Evolutionary conservation across 176 grass and related monocot species (phyloP).

Genomic region (Paspalum vaginatum): DNA sequence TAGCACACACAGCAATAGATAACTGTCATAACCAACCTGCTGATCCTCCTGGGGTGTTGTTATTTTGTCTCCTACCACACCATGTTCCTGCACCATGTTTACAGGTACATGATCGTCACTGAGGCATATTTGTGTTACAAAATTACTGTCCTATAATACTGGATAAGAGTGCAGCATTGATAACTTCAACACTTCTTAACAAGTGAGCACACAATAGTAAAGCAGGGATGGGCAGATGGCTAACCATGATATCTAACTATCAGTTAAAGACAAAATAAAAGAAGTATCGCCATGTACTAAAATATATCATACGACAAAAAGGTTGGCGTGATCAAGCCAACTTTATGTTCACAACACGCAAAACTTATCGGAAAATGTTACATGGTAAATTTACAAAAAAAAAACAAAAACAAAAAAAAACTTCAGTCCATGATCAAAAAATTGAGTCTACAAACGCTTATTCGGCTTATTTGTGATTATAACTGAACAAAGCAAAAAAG

Average conservation of each 20-base stretch:
- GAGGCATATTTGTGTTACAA: slow-evolving; percentile 39
- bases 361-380: not conserved
- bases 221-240: slow-evolving; percentile 6
- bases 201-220: slow-evolving; percentile 13
- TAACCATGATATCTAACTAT: not conserved
- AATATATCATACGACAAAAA: not conserved
- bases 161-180: slow-evolving; percentile 29
- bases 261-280: slow-evolving; percentile 25
- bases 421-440: not conserved
- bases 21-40: slow-evolving; percentile 41
- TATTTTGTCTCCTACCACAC: slow-evolving; percentile 34
- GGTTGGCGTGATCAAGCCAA: not conserved
- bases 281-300: not conserved
- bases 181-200: not conserved
- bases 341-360: slow-evolving; percentile 6
- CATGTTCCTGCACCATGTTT: slow-evolving; percentile 52
- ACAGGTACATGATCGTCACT: slow-evolving; percentile 41
- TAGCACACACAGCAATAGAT: slow-evolving; percentile 16
- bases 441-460: not conserved
- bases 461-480: slow-evolving; percentile 16
- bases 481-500: not conserved
- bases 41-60: slow-evolving; percentile 32
- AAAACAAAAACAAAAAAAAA: not conserved
- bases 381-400: not conserved
- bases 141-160: slow-evolving; percentile 5